Conservation (phyloP, 73 alveolate species). For the Paramecium caudatum region DNA sequence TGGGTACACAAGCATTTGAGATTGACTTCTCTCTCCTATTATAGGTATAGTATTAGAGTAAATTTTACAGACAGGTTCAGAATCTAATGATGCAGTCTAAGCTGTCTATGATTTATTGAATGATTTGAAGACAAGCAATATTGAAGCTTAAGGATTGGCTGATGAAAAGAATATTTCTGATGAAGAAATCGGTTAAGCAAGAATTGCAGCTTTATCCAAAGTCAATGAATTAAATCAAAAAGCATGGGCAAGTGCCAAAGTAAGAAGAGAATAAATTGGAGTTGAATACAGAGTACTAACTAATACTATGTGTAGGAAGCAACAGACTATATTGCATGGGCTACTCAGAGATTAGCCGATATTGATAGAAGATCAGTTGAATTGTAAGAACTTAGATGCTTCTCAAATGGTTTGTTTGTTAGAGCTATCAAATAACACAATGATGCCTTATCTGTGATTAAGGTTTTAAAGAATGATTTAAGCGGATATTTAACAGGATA, state of each 20-base stretch:
- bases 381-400: conserved; percentile 51
- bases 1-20: background rate
- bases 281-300: background rate
- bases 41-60: background rate
- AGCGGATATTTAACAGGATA: conserved; percentile 46
- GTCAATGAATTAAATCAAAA: conserved; percentile 35
- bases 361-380: conserved; percentile 62
- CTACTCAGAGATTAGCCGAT: conserved; percentile 43
- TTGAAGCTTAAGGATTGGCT: conserved; percentile 33
- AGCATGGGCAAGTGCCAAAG: conserved; percentile 53
- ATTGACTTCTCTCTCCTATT: background rate
- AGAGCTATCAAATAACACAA: conserved; percentile 50
- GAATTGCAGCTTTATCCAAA: conserved; percentile 42
- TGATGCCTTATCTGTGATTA: conserved; percentile 19
- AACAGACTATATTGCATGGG: conserved; percentile 27
- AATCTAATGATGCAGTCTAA: conserved; percentile 45
- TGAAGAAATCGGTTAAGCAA: conserved; percentile 26
- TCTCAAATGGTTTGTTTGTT: conserved; percentile 38
- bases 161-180: conserved; percentile 44
- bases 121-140: conserved; percentile 35
- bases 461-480: conserved; percentile 7
- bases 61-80: conserved; percentile 10
- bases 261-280: conserved; percentile 32
- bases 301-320: conserved; percentile 1
- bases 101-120: conserved; percentile 53